Percentiles rank a stretch among this genome's conserved stretches.
These are phyloP conservation scores for Tolypocladium paradoxum DNA, from an alignment of 2,329 filamentous ascomycete genomes.

Conservation along the genomic window DNA sequence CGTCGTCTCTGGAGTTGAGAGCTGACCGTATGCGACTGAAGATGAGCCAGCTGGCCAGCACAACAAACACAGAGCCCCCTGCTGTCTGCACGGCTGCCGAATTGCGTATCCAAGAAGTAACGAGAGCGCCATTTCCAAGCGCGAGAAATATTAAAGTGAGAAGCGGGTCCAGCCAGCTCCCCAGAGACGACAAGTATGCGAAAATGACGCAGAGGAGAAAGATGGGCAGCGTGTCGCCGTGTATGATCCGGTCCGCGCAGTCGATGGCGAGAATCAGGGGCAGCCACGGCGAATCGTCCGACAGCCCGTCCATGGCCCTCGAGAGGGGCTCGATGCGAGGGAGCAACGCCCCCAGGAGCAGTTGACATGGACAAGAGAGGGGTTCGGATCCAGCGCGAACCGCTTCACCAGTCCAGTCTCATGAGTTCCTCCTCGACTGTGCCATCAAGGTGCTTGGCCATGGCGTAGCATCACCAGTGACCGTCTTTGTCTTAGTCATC, in stretches of 20 bases:
- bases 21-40: neutral
- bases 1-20: neutral
- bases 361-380: slow-evolving; percentile 2
- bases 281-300: slow-evolving; percentile 13
- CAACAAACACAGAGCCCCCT: no score
- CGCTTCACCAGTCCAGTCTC: neutral
- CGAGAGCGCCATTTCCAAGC: neutral
- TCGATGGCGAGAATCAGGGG: slow-evolving; percentile 10
- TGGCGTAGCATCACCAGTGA: neutral
- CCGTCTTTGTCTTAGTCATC: neutral
- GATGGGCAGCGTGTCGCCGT: neutral
- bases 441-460: slow-evolving; percentile 19
- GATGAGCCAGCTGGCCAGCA: neutral
- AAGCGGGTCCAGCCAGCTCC: slow-evolving; percentile 11
- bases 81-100: neutral
- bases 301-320: slow-evolving; percentile 15
- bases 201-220: slow-evolving; percentile 1
- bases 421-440: neutral
- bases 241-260: slow-evolving; percentile 7
- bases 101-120: neutral
- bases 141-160: slow-evolving; percentile 2
- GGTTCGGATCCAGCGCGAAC: neutral
- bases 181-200: slow-evolving; percentile 10
- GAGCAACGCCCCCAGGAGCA: neutral
- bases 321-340: neutral